Percentiles rank a stretch among this genome's conserved stretches.
phyloP scores from a whole-genome alignment of 1,284 basidiomycete species.

The Cutaneotrichosporon mucoides region DNA sequence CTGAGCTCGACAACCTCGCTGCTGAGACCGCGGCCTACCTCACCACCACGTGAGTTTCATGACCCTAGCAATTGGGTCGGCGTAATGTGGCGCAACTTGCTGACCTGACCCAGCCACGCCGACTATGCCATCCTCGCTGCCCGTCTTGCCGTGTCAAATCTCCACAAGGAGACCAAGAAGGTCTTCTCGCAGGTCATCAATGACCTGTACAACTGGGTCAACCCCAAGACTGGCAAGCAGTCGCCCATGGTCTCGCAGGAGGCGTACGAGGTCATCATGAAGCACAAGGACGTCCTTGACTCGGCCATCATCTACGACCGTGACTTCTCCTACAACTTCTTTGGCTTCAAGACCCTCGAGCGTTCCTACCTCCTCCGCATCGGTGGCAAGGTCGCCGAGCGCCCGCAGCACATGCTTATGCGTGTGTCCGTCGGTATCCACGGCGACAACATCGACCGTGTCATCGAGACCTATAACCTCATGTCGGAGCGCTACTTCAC shows the following conservation, averaged over 20 bases:
- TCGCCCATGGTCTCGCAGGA: slow-evolving; percentile 91
- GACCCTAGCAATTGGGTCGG: too few species aligned
- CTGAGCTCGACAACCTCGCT: slow-evolving; percentile 93
- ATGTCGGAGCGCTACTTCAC: slow-evolving; percentile 98
- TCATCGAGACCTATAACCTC: slow-evolving; percentile 85
- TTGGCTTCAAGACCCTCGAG: slow-evolving; percentile 99
- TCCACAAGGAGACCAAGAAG: slow-evolving; percentile 99
- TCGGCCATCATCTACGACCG: slow-evolving; percentile 97
- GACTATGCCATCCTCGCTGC: slow-evolving; percentile 98
- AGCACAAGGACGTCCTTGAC: slow-evolving; percentile 79
- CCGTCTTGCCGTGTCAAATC: slow-evolving; percentile 86
- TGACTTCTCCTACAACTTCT: slow-evolving; percentile 96
- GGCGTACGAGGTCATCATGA: slow-evolving; percentile 77
- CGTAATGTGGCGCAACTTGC: too few species aligned
- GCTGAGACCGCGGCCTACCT: slow-evolving; percentile 97
- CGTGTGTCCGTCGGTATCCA: slow-evolving; percentile 98
- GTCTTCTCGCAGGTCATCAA: slow-evolving; percentile 87
- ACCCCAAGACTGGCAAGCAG: slow-evolving; percentile 86
- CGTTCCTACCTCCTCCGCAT: slow-evolving; percentile 94
- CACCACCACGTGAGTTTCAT: slow-evolving; percentile 58
- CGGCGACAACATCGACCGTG: slow-evolving; percentile 81
- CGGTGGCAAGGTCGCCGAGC: slow-evolving; percentile 91
- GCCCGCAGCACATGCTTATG: slow-evolving; percentile 99
- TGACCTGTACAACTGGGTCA: slow-evolving; percentile 90
- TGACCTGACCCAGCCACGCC: slow-evolving; percentile 59